Percentiles rank a stretch among this genome's conserved stretches.
Evolutionary conservation across 768 basidiomycete species (phyloP).

Genomic region (Suillus americanus): DNA sequence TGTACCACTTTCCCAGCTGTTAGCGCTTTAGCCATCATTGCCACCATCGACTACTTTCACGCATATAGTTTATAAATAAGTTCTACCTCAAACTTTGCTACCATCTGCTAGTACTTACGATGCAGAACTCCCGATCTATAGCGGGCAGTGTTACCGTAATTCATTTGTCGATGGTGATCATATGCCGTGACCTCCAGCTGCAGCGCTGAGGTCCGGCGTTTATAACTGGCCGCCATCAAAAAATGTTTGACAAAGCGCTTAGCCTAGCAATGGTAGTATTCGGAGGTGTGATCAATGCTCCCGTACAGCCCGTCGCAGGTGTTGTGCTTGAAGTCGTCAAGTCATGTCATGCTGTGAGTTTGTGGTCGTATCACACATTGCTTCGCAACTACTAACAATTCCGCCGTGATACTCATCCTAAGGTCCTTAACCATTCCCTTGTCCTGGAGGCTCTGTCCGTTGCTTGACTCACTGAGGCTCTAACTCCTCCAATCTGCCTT

Average conservation of each 20-base stretch:
- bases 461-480: constrained; percentile 17
- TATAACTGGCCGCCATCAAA: constrained; percentile 7
- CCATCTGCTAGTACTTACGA: neutral
- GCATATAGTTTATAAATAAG: neutral
- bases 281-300: constrained; percentile 20
- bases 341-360: constrained; percentile 17
- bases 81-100: neutral
- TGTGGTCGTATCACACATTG: constrained; percentile 10
- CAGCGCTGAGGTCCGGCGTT: constrained; percentile 8
- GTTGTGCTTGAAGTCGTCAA: constrained; percentile 16
- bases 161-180: neutral
- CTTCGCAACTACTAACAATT: constrained; percentile 23
- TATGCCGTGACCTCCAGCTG: constrained; percentile 5
- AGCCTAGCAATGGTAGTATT: constrained; percentile 13
- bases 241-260: constrained; percentile 8
- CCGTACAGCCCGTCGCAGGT: constrained; percentile 38
- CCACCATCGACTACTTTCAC: neutral
- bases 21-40: neutral
- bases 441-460: constrained; percentile 22
- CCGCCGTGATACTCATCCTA: constrained; percentile 25
- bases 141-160: constrained; percentile 1
- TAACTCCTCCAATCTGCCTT: constrained; percentile 12
- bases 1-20: neutral
- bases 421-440: constrained; percentile 24
- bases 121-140: neutral